phyloP scores from a whole-genome alignment of 805 yeast species.

The Teunomyces pallodes region DNA sequence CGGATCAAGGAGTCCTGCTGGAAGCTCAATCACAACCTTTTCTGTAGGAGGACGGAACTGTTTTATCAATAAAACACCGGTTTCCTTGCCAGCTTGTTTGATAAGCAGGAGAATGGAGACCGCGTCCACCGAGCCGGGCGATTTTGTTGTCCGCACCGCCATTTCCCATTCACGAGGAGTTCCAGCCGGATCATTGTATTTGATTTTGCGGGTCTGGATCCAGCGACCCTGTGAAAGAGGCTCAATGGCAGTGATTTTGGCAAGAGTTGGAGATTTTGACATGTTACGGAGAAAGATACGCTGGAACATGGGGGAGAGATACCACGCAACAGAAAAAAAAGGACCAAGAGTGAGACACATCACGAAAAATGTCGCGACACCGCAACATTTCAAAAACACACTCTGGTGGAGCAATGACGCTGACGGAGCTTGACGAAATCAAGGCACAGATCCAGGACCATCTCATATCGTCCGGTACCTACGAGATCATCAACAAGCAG shows the following conservation, averaged over 20 bases:
- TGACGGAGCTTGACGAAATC: slow-evolving; percentile 40
- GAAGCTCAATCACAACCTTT: slow-evolving; percentile 87
- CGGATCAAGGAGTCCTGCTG: slow-evolving; percentile 93
- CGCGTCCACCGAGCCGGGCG: slow-evolving; percentile 67
- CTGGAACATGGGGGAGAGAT: background rate
- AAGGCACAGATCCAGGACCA: slow-evolving; percentile 66
- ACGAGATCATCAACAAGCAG: slow-evolving; percentile 66
- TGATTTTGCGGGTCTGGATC: slow-evolving; percentile 58
- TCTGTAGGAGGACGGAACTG: slow-evolving; percentile 93
- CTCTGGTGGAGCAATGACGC: background rate
- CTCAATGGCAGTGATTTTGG: slow-evolving; percentile 30
- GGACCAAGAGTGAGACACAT: background rate
- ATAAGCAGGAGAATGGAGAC: slow-evolving; percentile 85
- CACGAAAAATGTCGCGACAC: background rate
- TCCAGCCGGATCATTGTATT: slow-evolving; percentile 74
- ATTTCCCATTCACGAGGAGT: slow-evolving; percentile 79
- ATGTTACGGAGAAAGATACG: background rate
- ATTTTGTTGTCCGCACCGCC: slow-evolving; percentile 70
- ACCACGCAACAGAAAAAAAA: background rate
- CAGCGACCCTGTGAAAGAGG: slow-evolving; percentile 40
- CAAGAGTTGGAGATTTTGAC: slow-evolving; percentile 32
- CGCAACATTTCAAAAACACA: background rate
- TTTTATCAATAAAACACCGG: slow-evolving; percentile 62
- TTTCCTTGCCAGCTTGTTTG: slow-evolving; percentile 41
- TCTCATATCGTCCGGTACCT: slow-evolving; percentile 74